These are phyloP conservation scores for Diplosphaera chodatii DNA, from an alignment of 139 green algal species.

Conservation along the genomic window DNA sequence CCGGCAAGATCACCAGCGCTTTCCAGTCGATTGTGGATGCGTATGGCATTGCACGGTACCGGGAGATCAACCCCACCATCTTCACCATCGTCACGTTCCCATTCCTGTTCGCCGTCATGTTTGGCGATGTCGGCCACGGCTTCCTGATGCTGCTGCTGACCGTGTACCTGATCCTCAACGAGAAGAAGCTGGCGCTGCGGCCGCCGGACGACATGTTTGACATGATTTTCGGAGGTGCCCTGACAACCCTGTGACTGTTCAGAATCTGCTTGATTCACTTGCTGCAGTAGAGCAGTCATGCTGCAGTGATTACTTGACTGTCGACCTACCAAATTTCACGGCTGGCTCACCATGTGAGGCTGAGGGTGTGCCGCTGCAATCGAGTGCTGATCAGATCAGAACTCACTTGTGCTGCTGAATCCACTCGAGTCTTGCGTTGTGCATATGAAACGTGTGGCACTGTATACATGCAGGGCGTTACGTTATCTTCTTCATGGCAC, in stretches of 20 bases:
- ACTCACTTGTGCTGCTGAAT: too few species aligned
- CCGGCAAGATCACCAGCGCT: slow-evolving; percentile 78
- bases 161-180: slow-evolving; percentile 69
- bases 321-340: neutral
- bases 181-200: slow-evolving; percentile 66
- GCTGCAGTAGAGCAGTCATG: too few species aligned
- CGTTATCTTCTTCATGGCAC: slow-evolving; percentile 91
- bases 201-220: slow-evolving; percentile 83
- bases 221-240: slow-evolving; percentile 82
- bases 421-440: too few species aligned
- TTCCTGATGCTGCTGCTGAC: slow-evolving; percentile 80
- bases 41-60: slow-evolving; percentile 92
- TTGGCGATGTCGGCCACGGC: slow-evolving; percentile 95
- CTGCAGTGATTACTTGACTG: too few species aligned
- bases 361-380: too few species aligned
- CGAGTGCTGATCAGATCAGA: too few species aligned
- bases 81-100: slow-evolving; percentile 98
- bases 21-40: slow-evolving; percentile 96
- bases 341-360: neutral
- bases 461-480: slow-evolving; percentile 86
- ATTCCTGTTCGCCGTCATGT: slow-evolving; percentile 99
- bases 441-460: too few species aligned
- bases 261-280: too few species aligned
- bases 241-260: too few species aligned
- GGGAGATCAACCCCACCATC: slow-evolving; percentile 86